Evolutionary conservation across 2,329 filamentous ascomycete genomes (phyloP).

Genomic region (Fusarium brachygibbosum): DNA sequence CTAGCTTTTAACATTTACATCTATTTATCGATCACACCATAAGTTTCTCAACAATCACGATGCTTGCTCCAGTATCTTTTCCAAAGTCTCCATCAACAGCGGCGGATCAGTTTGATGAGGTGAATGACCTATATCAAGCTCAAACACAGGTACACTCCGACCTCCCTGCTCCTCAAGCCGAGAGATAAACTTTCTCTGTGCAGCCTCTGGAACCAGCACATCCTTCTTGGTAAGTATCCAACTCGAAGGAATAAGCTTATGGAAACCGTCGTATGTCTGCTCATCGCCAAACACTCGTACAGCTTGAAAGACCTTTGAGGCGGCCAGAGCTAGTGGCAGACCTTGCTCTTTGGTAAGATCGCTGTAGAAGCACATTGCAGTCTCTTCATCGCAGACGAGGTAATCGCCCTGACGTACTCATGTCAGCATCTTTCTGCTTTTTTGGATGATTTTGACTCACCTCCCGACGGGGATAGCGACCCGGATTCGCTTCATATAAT

Average conservation of each 20-base stretch:
- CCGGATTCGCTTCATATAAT: conserved; percentile 4
- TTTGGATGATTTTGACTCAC: accelerated
- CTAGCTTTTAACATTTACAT: too few species aligned
- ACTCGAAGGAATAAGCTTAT: conserved; percentile 3
- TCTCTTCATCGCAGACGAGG: conserved; percentile 18
- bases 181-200: conserved; percentile 3
- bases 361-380: conserved; percentile 26
- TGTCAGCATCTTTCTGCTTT: accelerated
- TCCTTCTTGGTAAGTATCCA: conserved; percentile 14
- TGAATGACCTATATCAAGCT: conserved; percentile 18
- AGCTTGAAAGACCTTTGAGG: conserved; percentile 5
- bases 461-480: not conserved
- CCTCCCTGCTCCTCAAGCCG: conserved; percentile 11
- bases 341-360: conserved; percentile 7
- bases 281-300: conserved; percentile 7
- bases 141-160: not conserved
- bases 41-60: too few species aligned
- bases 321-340: not conserved
- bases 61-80: not conserved
- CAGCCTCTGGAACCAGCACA: not conserved
- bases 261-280: conserved; percentile 15
- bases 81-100: not conserved
- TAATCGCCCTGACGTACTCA: not conserved
- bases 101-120: conserved; percentile 10
- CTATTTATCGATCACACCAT: too few species aligned